Base-by-base conservation (phyloP, 306 rosid genomes). In the Comarum palustre region DNA sequence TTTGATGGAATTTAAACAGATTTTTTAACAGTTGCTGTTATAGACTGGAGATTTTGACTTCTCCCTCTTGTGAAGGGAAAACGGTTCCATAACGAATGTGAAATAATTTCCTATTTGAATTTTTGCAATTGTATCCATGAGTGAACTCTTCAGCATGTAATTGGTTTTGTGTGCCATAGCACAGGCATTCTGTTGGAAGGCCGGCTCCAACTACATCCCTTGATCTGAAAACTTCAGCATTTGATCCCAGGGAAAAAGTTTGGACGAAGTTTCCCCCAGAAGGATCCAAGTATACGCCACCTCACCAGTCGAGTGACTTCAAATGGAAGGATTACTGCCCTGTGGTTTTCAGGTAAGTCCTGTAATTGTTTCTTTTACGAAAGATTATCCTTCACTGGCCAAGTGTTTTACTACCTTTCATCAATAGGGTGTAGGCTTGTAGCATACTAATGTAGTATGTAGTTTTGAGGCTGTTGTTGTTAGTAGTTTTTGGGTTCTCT, bases 251-350 rank as follows among this genome's bases (percentile, higher is more conserved):
- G 79, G 97, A 94, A 73, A 94, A 94, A 75, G 90, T 91, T 2
- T 94, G 99, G 99, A 94, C 99, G 1, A 90, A 77, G 77, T 94
- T 94, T 77, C 97, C 99, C 22, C 87, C 99, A 5, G 96, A 94
- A 80, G 99, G 99, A 80, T 89, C 97, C 76, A 94, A 94, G 81
- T 76, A 89, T 78, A 94, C 99, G 2, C 99, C 99, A 10, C 99
- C 99, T 47, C 99, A 94, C 75, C 87, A 81, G 6, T 91, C 99
- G 17, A 80, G 88, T 36, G 97, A 94, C 51, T 94, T 94, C 76
- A 84, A 80, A 79, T 94, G 99, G 99, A 94, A 94, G 88, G 99
- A 94, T 74, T 94, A 94, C 74, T 94, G 99, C 59, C 99, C 97
- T 1, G 92, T 90, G 66, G 97, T 94, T 27, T 94, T 94, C 88